Evolutionary conservation across 495 filamentous ascomycete species (phyloP).

Genomic region (Podospora australis): DNA sequence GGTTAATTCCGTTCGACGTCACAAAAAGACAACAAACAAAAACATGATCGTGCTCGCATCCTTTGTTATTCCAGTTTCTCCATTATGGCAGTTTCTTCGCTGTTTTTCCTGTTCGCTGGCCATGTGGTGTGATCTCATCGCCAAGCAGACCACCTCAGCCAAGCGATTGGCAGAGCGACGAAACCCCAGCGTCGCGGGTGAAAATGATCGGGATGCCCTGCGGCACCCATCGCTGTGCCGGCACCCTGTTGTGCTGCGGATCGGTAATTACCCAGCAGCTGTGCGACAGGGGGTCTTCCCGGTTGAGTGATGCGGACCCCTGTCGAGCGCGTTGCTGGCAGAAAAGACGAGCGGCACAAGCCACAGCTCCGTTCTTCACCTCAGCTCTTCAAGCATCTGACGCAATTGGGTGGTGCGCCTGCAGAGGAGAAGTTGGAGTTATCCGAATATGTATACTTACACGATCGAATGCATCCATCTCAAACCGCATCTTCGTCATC

Average conservation of each 20-base stretch:
- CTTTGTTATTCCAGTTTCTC: no score
- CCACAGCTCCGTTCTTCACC: background rate
- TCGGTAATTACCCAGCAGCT: slow-evolving; percentile 1
- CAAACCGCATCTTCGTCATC: no score
- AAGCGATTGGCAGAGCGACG: background rate
- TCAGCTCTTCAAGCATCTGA: no score
- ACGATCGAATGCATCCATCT: no score
- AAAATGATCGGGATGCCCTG: background rate
- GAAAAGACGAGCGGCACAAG: background rate
- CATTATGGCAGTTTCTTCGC: background rate
- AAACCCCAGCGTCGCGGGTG: background rate
- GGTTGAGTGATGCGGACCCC: background rate
- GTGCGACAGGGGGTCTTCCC: background rate
- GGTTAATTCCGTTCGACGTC: background rate
- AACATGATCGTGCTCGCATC: no score
- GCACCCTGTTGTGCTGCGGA: background rate
- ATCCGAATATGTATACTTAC: no score
- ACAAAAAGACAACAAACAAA: background rate
- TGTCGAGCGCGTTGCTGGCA: background rate
- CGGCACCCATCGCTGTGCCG: background rate
- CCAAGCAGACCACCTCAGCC: background rate
- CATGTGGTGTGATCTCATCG: background rate
- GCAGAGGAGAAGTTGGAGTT: background rate
- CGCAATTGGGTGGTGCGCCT: no score
- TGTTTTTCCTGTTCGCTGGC: background rate